Base-by-base conservation (phyloP, 768 basidiomycete genomes). In the Boletellus ananas region DNA sequence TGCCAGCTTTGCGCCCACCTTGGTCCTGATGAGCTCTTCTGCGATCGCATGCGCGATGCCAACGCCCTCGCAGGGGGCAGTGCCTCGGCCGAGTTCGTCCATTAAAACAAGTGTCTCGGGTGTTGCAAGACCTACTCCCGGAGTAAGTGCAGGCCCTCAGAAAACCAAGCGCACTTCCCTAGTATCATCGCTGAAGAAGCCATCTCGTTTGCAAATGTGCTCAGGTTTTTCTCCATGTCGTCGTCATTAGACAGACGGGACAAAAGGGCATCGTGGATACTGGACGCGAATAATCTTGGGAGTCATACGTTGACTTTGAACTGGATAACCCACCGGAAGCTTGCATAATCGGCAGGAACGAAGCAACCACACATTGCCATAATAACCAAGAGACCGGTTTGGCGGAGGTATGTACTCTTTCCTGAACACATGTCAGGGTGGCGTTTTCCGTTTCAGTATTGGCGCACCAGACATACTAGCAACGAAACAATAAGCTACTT, bases 161-260 rank as follows among this genome's bases (percentile, higher is more conserved):
- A 17, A 27, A 37, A 36, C 21, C 23, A 4, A 16, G 4, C 17
- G 34, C 7, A 38, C 66, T 46, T 51, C 84, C 92, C 87, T 40
- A 95, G 71, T 47, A 97, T 93, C 89, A 94, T 93, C 1, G 92
- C 88, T 21, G 85, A 85, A 3, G 89, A 83, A 1, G 87, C 82
- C 91, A 99, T 97, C 70, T 99, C 95, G 55, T 81, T 85, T 1
- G 93, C 92, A 69, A 99, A 99, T 0, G 96, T 97, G 57, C 94
- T 96, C 21, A 98, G 67, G 38, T 79, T 88, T 61, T 83, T 87
- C 67, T 95, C 92, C 62, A 94, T 78, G 58, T 92, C 86, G 60
- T 97, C 94, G 56, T 98, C 94, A 58, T 98, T 97, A 1, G 92
- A 95, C 16, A 99, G 73, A 2, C 95, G 82, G 1, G 85, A 87